phyloP scores from a whole-genome alignment of 108 stramenopile genomes.

The Skeletonema tropicum region DNA sequence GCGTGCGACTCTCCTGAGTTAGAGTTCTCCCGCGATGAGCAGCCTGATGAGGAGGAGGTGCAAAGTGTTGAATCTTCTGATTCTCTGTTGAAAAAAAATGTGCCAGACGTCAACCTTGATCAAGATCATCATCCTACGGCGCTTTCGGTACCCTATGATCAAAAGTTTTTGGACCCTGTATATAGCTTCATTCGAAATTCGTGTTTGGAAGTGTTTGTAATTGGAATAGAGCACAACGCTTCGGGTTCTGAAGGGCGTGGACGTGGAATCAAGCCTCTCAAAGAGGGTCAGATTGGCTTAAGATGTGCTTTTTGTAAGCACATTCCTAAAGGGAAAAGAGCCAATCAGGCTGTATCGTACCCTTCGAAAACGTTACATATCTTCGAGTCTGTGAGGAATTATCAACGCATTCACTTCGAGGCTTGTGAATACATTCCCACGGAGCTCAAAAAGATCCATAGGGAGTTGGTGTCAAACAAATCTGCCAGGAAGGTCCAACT shows the following conservation, averaged over 20 bases:
- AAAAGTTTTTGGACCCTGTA: slow-evolving; percentile 13
- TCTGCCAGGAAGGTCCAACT: not conserved
- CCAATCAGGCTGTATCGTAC: slow-evolving; percentile 2
- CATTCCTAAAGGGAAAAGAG: not conserved
- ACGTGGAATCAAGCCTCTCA: not conserved
- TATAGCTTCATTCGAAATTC: slow-evolving; percentile 10
- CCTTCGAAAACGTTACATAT: not conserved
- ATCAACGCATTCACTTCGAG: not conserved
- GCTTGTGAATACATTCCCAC: not conserved
- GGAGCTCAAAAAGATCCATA: not conserved
- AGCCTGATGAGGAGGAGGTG: too few species aligned
- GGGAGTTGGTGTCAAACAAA: not conserved
- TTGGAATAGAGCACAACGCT: not conserved
- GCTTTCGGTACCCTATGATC: not conserved
- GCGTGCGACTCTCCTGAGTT: too few species aligned
- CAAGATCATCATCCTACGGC: not conserved
- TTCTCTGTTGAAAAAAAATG: too few species aligned
- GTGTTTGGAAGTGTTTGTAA: slow-evolving; percentile 13
- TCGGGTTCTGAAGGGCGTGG: not conserved
- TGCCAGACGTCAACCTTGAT: too few species aligned
- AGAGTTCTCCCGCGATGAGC: too few species aligned
- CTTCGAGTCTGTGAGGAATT: slow-evolving; percentile 3
- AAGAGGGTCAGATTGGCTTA: not conserved
- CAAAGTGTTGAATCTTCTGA: too few species aligned
- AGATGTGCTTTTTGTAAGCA: not conserved